A percentile compares a stretch with the other conserved stretches of the same genome.
Conservation (phyloP, 2,329 filamentous ascomycete species). For the Pestalotiopsis sp. region DNA sequence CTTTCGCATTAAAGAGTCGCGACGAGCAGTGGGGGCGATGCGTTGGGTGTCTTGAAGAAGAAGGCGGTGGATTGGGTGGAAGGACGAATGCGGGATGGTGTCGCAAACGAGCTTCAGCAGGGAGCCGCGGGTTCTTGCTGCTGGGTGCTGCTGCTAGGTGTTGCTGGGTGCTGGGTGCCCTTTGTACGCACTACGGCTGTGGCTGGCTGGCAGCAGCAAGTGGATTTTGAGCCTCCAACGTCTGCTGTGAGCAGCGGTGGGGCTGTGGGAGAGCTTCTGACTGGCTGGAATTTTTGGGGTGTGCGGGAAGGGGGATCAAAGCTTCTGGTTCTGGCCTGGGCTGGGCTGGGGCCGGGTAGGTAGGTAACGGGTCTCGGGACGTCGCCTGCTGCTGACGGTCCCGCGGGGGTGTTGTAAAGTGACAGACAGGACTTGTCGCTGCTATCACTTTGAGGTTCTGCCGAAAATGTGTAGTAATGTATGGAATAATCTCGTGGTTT, state of each 20-base stretch:
- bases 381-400: background rate
- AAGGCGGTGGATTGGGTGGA: background rate
- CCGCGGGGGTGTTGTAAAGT: background rate
- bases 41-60: background rate
- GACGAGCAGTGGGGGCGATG: background rate
- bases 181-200: background rate
- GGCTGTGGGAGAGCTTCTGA: background rate
- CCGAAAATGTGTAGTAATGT: background rate
- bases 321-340: background rate
- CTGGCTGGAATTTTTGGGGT: background rate
- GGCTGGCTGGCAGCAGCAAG: no score
- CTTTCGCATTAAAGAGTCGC: background rate
- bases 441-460: background rate
- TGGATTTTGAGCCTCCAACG: background rate
- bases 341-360: background rate
- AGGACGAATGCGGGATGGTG: slow-evolving; percentile 8
- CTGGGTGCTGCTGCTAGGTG: background rate
- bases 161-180: background rate
- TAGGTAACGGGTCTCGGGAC: background rate
- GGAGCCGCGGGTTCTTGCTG: background rate
- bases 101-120: background rate
- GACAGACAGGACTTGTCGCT: background rate
- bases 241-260: background rate
- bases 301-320: background rate
- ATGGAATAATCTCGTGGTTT: background rate